Conservation (phyloP, 805 yeast species). For the Henningerozyma blattae region DNA sequence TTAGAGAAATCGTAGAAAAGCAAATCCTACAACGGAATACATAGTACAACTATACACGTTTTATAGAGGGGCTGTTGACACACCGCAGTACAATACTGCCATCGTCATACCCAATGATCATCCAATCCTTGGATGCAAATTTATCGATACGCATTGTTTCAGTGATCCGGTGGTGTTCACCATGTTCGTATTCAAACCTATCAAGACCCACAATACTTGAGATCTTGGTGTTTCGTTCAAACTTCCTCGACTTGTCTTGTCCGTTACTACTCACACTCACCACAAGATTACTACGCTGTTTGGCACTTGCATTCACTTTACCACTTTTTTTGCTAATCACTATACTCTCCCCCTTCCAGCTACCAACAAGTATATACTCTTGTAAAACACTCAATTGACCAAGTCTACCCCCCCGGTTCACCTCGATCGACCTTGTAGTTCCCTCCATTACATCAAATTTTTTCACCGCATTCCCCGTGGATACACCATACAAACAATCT, state of each 20-base stretch:
- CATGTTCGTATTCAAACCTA: too few species aligned
- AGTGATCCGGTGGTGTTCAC: too few species aligned
- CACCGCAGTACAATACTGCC: slow-evolving; percentile 12
- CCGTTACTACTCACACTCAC: background rate
- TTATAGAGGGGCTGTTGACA: background rate
- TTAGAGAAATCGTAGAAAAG: slow-evolving; percentile 47
- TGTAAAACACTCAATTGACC: too few species aligned
- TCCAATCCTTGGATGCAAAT: slow-evolving; percentile 14
- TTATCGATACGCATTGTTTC: slow-evolving; percentile 4
- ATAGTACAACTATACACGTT: background rate
- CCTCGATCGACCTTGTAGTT: too few species aligned
- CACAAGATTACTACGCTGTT: background rate
- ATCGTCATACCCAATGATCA: slow-evolving; percentile 22
- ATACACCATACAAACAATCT: background rate
- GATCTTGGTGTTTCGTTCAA: background rate
- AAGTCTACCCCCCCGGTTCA: too few species aligned
- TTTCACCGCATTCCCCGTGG: too few species aligned
- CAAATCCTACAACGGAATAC: slow-evolving; percentile 13
- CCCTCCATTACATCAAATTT: too few species aligned
- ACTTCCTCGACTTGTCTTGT: background rate
- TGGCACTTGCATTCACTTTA: background rate
- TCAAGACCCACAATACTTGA: background rate
- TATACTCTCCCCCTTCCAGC: slow-evolving; percentile 2
- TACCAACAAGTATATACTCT: background rate
- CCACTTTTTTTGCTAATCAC: background rate